These are phyloP conservation scores for Ganoderma multipileum DNA, from an alignment of 1,284 basidiomycete genomes.

Conservation along the genomic window DNA sequence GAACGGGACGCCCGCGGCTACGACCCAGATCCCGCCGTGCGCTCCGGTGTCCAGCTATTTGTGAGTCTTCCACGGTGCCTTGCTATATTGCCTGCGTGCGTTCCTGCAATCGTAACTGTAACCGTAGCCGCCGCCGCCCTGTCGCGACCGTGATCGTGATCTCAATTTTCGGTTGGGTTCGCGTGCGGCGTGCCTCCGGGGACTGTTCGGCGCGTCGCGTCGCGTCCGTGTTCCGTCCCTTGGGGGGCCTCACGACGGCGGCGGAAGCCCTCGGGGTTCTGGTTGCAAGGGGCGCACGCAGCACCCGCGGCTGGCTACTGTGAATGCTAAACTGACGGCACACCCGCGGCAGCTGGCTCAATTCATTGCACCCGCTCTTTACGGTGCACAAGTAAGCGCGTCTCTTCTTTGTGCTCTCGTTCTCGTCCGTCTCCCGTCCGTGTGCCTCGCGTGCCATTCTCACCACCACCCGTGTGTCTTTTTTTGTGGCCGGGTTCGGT, in stretches of 20 bases:
- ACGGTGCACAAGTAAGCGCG: conserved; percentile 39
- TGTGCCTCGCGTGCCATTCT: conserved; percentile 5
- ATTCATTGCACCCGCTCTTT: conserved; percentile 39
- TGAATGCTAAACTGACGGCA: conserved; percentile 14
- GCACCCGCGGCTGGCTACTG: neutral
- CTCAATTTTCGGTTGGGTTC: neutral
- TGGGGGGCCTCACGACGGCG: neutral
- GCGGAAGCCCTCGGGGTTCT: neutral
- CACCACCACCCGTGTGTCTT: conserved; percentile 10
- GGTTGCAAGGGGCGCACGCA: conserved; percentile 4
- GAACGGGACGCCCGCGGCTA: conserved; percentile 57
- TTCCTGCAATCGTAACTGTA: neutral
- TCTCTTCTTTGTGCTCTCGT: conserved; percentile 1
- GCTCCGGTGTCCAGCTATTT: conserved; percentile 71
- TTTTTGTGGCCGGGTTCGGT: conserved; percentile 5
- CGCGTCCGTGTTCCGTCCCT: neutral
- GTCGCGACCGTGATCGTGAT: neutral
- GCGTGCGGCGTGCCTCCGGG: neutral
- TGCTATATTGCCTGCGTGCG: neutral
- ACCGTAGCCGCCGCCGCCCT: neutral
- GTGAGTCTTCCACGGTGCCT: conserved; percentile 47
- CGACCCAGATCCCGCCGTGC: conserved; percentile 60
- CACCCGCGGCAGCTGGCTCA: conserved; percentile 35
- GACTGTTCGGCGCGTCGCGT: neutral
- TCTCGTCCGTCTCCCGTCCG: neutral